A percentile compares a stretch with the other conserved stretches of the same genome.
Evolutionary conservation across 148 eudicot genomes (phyloP).

Genomic region (Nepenthes mirabilis): DNA sequence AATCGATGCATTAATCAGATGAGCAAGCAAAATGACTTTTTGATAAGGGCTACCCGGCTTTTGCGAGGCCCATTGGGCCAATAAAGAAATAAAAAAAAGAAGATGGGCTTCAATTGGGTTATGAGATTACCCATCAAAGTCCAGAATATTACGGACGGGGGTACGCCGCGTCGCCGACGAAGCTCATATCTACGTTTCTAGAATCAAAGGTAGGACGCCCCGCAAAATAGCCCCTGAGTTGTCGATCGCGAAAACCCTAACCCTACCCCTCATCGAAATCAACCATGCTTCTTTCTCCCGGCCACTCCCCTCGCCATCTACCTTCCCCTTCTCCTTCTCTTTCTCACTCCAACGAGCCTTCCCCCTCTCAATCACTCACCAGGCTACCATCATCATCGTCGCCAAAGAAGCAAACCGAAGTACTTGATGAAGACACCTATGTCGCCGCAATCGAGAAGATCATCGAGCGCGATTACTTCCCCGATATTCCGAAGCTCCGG

Average conservation of each 20-base stretch:
- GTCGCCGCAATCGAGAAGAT: conserved; percentile 86
- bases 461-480: conserved; percentile 89
- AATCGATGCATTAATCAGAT: too few species aligned
- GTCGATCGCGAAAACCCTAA: conserved; percentile 6
- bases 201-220: too few species aligned
- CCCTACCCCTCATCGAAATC: conserved; percentile 5
- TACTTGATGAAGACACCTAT: conserved; percentile 77
- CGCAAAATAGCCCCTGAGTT: too few species aligned
- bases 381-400: background rate
- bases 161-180: too few species aligned
- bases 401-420: conserved; percentile 17
- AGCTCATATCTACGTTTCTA: too few species aligned
- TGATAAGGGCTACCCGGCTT: too few species aligned
- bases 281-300: conserved; percentile 79
- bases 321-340: conserved; percentile 51
- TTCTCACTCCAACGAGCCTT: conserved; percentile 6
- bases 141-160: too few species aligned
- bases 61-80: too few species aligned
- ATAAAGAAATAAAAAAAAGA: too few species aligned
- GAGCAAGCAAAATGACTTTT: too few species aligned
- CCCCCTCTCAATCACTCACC: conserved; percentile 9
- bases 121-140: too few species aligned
- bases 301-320: conserved; percentile 82
- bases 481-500: conserved; percentile 87
- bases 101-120: too few species aligned